phyloP scores from a whole-genome alignment of 495 filamentous ascomycete genomes.

The Glarea lozoyensis region DNA sequence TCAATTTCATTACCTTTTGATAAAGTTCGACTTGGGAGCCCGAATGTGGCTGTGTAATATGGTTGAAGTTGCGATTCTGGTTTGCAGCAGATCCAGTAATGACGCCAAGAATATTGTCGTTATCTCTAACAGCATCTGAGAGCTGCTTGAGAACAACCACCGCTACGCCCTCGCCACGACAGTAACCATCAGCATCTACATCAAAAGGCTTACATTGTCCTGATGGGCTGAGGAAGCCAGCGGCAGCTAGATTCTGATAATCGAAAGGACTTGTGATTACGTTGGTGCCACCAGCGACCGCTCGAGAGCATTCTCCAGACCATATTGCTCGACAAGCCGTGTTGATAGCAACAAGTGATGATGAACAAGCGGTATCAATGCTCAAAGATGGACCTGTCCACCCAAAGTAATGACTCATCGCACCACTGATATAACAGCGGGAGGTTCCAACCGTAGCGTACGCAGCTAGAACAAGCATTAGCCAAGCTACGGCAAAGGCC shows the following conservation, averaged over 20 bases:
- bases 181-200: constrained; percentile 53
- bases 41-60: constrained; percentile 49
- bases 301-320: constrained; percentile 36
- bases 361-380: constrained; percentile 40
- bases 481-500: no score
- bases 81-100: constrained; percentile 50
- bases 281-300: constrained; percentile 20
- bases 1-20: constrained; percentile 34
- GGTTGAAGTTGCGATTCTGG: constrained; percentile 46
- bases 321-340: constrained; percentile 72
- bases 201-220: constrained; percentile 52
- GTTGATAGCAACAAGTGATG: constrained; percentile 42
- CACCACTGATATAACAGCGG: constrained; percentile 28
- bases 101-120: constrained; percentile 50
- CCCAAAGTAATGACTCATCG: constrained; percentile 35
- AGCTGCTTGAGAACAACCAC: constrained; percentile 53
- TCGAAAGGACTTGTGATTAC: background rate
- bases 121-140: constrained; percentile 42
- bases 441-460: constrained; percentile 31
- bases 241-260: constrained; percentile 24
- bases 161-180: constrained; percentile 53
- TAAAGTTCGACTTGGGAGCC: constrained; percentile 43
- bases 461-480: constrained; percentile 26
- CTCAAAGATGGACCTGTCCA: constrained; percentile 39
- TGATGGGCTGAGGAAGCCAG: constrained; percentile 29